Evolutionary conservation across 805 yeast genomes (phyloP).

Genomic region (Myxozyma vanderwaltii): DNA sequence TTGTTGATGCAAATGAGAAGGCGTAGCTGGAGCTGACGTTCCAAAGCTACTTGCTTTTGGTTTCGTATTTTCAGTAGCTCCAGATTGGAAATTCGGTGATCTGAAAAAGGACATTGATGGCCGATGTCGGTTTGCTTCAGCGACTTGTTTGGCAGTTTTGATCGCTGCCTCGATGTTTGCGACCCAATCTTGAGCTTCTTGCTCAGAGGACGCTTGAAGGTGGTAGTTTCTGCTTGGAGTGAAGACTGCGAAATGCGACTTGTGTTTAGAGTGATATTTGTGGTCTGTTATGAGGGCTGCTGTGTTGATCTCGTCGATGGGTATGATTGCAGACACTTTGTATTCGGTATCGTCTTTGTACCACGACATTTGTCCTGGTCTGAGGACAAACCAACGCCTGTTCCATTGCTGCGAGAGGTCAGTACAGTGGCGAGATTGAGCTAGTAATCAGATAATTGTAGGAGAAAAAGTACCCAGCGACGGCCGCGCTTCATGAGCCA

Average conservation of each 20-base stretch:
- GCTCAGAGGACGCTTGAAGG: constrained; percentile 37
- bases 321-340: constrained; percentile 40
- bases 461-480: constrained; percentile 19
- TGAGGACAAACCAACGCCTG: constrained; percentile 44
- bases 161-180: constrained; percentile 37
- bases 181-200: constrained; percentile 42
- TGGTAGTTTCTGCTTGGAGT: constrained; percentile 40
- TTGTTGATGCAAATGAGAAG: neutral
- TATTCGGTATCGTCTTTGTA: constrained; percentile 45
- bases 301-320: constrained; percentile 41
- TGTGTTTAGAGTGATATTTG: constrained; percentile 18
- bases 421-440: neutral
- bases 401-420: constrained; percentile 37
- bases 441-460: neutral
- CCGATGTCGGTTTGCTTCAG: neutral
- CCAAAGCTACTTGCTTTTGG: neutral
- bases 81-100: constrained; percentile 21
- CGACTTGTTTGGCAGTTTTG: constrained; percentile 27
- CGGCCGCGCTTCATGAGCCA: constrained; percentile 40
- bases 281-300: constrained; percentile 39
- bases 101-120: constrained; percentile 17
- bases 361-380: constrained; percentile 40
- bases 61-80: constrained; percentile 10
- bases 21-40: neutral
- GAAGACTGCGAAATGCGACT: constrained; percentile 40